A percentile compares a stretch with the other conserved stretches of the same genome.
phyloP scores from a whole-genome alignment of 257 asterid genomes.

The Jasminum sambac region DNA sequence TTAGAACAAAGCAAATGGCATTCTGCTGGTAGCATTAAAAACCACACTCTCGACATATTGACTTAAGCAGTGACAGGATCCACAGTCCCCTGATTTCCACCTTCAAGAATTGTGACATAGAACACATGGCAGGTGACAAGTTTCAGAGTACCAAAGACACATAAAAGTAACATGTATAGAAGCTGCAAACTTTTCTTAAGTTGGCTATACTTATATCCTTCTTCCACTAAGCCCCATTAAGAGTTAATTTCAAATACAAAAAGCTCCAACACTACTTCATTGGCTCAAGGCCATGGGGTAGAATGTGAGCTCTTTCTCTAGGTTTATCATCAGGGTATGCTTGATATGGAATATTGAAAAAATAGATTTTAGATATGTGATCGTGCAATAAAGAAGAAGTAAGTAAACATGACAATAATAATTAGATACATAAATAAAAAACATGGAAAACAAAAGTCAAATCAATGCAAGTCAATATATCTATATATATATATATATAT shows the following conservation, averaged over 20 bases:
- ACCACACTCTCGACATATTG: conserved; percentile 25
- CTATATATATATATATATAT: no score
- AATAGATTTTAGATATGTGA: no score
- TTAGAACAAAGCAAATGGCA: conserved; percentile 33
- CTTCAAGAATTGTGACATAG: conserved; percentile 7
- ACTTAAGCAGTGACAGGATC: conserved; percentile 24
- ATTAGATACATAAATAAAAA: no score
- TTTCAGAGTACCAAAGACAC: conserved; percentile 12
- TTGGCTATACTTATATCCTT: conserved; percentile 1
- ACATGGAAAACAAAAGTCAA: no score
- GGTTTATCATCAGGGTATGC: background rate
- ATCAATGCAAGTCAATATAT: no score
- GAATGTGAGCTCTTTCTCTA: conserved; percentile 8
- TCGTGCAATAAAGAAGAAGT: no score
- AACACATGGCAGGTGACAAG: conserved; percentile 9
- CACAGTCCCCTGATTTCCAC: conserved; percentile 17
- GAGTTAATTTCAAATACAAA: conserved; percentile 17
- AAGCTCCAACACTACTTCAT: background rate
- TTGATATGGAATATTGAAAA: no score
- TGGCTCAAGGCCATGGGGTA: conserved; percentile 7
- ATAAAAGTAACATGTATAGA: background rate
- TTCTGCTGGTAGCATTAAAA: conserved; percentile 21
- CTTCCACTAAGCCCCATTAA: conserved; percentile 1
- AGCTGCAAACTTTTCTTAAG: conserved; percentile 12
- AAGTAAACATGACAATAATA: no score